Base-by-base conservation (phyloP, 140 eudicot species). In the Oenanthe javanica region DNA sequence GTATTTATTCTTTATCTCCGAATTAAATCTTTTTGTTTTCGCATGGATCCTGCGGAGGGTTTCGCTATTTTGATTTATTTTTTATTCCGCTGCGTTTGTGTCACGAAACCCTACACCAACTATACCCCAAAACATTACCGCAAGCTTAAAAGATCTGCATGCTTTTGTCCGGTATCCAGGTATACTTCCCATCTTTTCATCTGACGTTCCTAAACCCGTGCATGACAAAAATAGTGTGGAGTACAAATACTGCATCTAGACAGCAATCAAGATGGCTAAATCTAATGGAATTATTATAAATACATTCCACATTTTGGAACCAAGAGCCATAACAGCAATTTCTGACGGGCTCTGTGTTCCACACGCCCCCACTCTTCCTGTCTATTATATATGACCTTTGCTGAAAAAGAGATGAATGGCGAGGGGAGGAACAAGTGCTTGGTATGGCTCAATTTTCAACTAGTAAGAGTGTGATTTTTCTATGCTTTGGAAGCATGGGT, bases 401-500 rank as follows among this genome's bases (percentile, higher is more conserved):
- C 81, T 38, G 31, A 16, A 11, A 79, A 75, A 23, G 76, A 55
- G 2, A 71, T 7, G 49, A 66, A 55, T 54, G 23, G 49, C 8
- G 46, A 51, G 12, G 84, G 79, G 45, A 80, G 36, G 36, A 31
- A 82, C 13, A 86, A 75, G 72, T 89, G 89, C 73, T 70, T 89
- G 64, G 66, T 51, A 42, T 92, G 97, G 96, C 81, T 92, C 9
- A 82, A 87, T 61, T 59, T 82, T 25, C 93, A 92, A 79, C 96
- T 21, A 82, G 83, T 52, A 69, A 46, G 25, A 89, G 92, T 64
- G 94, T 91, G 6, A 83, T 91, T 78, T 89, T 84, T 69, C 80
- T 91, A 46, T 85, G 89, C 15, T 91, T 91, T 54, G 97, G 94
- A 47, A 86, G 97, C 52, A 0, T 45, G 80, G 92, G 94, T 4